Conservation (phyloP, 2,329 filamentous ascomycete species). For the Penicillium freii region DNA sequence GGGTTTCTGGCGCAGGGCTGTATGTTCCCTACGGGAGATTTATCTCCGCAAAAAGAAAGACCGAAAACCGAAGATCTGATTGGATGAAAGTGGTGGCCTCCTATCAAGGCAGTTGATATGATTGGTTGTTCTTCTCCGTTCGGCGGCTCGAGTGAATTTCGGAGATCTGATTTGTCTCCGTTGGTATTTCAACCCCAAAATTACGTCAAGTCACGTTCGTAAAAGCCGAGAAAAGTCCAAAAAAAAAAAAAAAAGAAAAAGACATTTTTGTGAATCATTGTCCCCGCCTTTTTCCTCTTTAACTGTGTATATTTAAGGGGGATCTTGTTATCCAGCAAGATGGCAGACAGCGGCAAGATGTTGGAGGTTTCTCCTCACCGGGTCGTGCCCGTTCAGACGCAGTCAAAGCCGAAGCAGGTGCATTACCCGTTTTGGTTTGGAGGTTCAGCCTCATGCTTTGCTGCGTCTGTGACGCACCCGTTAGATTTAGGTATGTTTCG, state of each 20-base stretch:
- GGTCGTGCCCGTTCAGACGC: conserved; percentile 18
- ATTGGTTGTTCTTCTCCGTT: conserved; percentile 7
- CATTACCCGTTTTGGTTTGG: conserved; percentile 93
- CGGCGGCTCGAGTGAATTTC: conserved; percentile 25
- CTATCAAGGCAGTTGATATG: not conserved
- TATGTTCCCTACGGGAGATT: conserved; percentile 17
- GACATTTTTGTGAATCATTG: conserved; percentile 1
- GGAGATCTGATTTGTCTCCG: conserved; percentile 38
- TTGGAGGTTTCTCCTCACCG: conserved; percentile 26
- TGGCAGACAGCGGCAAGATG: conserved; percentile 37
- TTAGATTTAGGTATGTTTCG: conserved; percentile 75
- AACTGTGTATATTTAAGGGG: conserved; percentile 4
- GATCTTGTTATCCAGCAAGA: conserved; percentile 27
- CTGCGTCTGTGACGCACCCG: conserved; percentile 87
- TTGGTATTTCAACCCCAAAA: conserved; percentile 23
- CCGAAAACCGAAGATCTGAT: conserved; percentile 33
- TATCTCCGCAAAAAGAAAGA: conserved; percentile 6
- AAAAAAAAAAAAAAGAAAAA: conserved; percentile 7
- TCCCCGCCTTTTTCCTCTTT: conserved; percentile 10
- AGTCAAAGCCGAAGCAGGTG: conserved; percentile 36
- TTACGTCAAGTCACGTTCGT: conserved; percentile 22
- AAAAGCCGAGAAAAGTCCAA: conserved; percentile 8
- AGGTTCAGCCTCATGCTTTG: conserved; percentile 88
- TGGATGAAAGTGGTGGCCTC: conserved; percentile 14
- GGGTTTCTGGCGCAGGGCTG: not conserved